Base-by-base conservation (phyloP, 2,329 filamentous ascomycete species). In the Cladorrhinum sp. region DNA sequence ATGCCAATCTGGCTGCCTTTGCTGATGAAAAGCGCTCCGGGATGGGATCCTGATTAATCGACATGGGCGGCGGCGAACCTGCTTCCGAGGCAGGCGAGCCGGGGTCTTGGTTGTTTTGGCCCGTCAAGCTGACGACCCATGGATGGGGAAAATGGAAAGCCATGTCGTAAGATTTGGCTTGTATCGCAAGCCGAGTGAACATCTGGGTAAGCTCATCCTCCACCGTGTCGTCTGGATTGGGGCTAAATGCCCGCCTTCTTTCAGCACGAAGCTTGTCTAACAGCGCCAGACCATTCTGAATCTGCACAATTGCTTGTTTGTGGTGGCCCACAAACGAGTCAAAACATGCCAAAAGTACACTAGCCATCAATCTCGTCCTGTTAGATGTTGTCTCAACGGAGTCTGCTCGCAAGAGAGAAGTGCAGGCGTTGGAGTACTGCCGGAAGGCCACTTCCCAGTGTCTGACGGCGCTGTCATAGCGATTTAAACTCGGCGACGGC, bases 151-250 rank as follows among this genome's bases (percentile, higher is more conserved):
- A 87, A 69, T 88, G 85, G 68, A 87, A 88, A 30, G 85, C 85
- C 83, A 87, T 84, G 67, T 87, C 85, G 69, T 88, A 88, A 0
- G 84, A 86, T 68, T 87, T 88, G 49, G 85, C 85, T 70, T 87
- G 85, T 49, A 87, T 85, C 2, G 84, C 84, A 1, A 87, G 75
- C 3, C 85, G 80, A 1, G 82, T 86, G 66, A 87, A 87, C 76
- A 87, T 86, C 55, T 84, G 82, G 5, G 84, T 77, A 24, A 88
- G 76, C 67, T 87, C 85, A 55, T 83, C 79, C 64, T 86, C 82
- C 5, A 84, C 77, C 0, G 80, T 76, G 58, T 82, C 80, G 57
- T 79, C 79, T 14, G 76, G 72, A 60, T 71, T 68, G 5, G 76
- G 70, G 16, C 74, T 60, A 50, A 77, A 74, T 21, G 77, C 71